Evolutionary conservation across 768 basidiomycete species (phyloP).

Genomic region (Hygrocybe coccinea): DNA sequence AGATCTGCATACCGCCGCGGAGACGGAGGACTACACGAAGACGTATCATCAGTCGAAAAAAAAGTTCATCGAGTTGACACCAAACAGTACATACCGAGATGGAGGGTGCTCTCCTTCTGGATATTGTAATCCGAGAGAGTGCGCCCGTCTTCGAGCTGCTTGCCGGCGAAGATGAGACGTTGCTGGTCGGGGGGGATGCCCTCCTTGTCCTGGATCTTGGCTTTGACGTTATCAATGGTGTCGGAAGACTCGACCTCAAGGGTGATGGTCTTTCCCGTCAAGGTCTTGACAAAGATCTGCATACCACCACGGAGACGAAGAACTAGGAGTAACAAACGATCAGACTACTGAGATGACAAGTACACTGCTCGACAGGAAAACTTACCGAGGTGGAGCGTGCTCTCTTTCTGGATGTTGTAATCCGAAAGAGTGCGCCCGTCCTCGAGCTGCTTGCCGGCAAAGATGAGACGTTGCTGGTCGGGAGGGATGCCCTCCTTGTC

Average conservation of each 20-base stretch:
- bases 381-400: conserved; percentile 38
- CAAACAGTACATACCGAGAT: conserved; percentile 51
- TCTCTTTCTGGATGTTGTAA: conserved; percentile 14
- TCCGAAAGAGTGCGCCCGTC: neutral
- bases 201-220: conserved; percentile 1
- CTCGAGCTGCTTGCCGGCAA: neutral
- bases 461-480: neutral
- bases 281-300: neutral
- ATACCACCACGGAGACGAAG: neutral
- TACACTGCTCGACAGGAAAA: too few relatives aligned
- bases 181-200: conserved; percentile 1
- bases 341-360: conserved; percentile 11
- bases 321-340: neutral
- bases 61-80: too few relatives aligned
- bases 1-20: neutral
- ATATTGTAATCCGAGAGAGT: conserved; percentile 44
- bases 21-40: conserved; percentile 48
- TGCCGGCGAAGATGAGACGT: neutral
- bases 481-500: conserved; percentile 1
- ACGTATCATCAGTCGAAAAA: conserved; percentile 73
- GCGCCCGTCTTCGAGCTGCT: neutral
- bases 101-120: conserved; percentile 83
- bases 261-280: neutral
- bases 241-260: neutral
- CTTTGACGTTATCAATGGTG: neutral